Base-by-base conservation (phyloP, 2,329 filamentous ascomycete species). In the Diaporthe citri region DNA sequence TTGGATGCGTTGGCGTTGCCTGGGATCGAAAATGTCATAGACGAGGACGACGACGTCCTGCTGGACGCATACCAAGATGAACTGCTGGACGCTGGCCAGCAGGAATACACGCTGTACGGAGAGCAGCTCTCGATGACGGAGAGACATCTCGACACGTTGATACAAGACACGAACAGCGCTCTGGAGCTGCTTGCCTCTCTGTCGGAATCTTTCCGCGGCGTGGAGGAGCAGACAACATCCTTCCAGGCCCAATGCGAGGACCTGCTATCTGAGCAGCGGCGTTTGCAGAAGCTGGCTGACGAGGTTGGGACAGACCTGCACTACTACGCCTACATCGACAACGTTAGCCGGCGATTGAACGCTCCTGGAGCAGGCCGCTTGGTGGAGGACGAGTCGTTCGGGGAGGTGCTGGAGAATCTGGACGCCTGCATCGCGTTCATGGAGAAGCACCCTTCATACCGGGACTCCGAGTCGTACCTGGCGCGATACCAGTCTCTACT, bases 391-490 rank as follows among this genome's bases (percentile, higher is more conserved):
- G 92, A 93, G 69, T 93, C 94, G 59, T 98, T 98, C 81, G 92
- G 93, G 2, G 94, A 98, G 71, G 97, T 98, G 88, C 86, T 99
- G 66, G 89, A 91, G 62, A 96, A 95, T 77, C 87, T 99, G 67
- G 96, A 98, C 83, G 92, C 95, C 71, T 99, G 96, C 82, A 91
- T 99, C 78, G 93, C 93, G 41, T 98, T 98, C 81, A 98, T 98
- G 95, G 90, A 94, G 76, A 88, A 91, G 71, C 95, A 98, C 75
- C 90, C 94, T 12, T 91, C 91, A 10, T 97, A 98, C 82, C 94
- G 94, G 77, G 96, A 98, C 83, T 93, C 96, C 3, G 93, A 95
- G 77, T 92, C 93, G 2, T 98, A 98, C 82, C 90, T 96, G 57
- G 95, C 96, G 9, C 91, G 95, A 75, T 98, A 98, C 82, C 92